Percentiles rank a stretch among this genome's conserved stretches.
Conservation (phyloP, 2,329 filamentous ascomycete genomes). For the Albophoma yamanashiensis region DNA sequence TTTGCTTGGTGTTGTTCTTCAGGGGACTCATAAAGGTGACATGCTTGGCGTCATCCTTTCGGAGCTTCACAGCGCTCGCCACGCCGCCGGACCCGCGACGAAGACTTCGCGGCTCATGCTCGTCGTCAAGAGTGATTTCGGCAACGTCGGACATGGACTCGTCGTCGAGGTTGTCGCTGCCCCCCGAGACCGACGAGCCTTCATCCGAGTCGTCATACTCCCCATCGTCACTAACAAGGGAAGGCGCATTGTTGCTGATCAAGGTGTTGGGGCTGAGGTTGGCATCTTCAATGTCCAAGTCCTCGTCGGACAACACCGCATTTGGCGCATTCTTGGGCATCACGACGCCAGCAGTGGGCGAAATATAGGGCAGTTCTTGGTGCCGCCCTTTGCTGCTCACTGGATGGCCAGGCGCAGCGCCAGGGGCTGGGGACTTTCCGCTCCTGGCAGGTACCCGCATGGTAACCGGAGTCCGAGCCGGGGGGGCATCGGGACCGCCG, state of each 20-base stretch:
- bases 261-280: slow-evolving; percentile 60
- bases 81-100: slow-evolving; percentile 32
- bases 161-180: slow-evolving; percentile 45
- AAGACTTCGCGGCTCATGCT: slow-evolving; percentile 35
- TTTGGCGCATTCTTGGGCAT: slow-evolving; percentile 11
- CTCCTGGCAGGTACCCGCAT: slow-evolving; percentile 51
- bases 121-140: slow-evolving; percentile 51
- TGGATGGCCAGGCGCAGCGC: slow-evolving; percentile 31
- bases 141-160: slow-evolving; percentile 49
- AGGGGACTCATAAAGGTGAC: slow-evolving; percentile 45
- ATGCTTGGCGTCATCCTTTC: slow-evolving; percentile 44
- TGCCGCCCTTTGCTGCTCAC: slow-evolving; percentile 46
- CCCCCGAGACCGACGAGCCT: slow-evolving; percentile 47
- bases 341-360: slow-evolving; percentile 14
- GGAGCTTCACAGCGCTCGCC: slow-evolving; percentile 34
- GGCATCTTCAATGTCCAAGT: slow-evolving; percentile 42
- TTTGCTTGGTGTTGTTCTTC: slow-evolving; percentile 26
- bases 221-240: slow-evolving; percentile 69
- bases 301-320: slow-evolving; percentile 27
- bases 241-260: slow-evolving; percentile 67
- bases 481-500: slow-evolving; percentile 6
- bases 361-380: slow-evolving; percentile 27
- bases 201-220: slow-evolving; percentile 66
- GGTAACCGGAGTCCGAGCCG: slow-evolving; percentile 26
- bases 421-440: slow-evolving; percentile 37